Conservation (phyloP, 345 rosid species). For the Erucastrum elatum region DNA sequence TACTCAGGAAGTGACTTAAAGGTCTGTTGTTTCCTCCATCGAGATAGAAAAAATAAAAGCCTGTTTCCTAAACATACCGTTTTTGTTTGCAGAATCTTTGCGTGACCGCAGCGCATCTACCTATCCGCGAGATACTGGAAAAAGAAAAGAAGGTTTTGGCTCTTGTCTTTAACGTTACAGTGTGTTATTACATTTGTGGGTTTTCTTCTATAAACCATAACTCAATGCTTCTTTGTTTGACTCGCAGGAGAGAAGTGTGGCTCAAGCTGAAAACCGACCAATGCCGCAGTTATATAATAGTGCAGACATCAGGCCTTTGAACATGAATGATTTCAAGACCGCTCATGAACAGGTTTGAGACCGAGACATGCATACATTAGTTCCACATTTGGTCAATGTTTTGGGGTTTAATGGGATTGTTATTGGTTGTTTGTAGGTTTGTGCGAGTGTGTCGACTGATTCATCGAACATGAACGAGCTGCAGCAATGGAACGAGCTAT, state of each 20-base stretch:
- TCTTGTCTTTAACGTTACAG: not conserved
- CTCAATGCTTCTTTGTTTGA: not conserved
- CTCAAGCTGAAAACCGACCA: conserved; percentile 65
- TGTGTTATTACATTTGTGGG: not conserved
- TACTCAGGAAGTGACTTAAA: conserved; percentile 96
- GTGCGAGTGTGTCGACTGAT: conserved; percentile 98
- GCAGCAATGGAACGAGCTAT: conserved; percentile 90
- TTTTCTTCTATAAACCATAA: not conserved
- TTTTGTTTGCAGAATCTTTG: conserved; percentile 70
- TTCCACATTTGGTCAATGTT: not conserved
- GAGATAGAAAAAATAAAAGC: not conserved
- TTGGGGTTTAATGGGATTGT: not conserved
- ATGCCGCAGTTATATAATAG: conserved; percentile 64
- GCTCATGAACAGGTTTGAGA: conserved; percentile 90
- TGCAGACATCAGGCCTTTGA: conserved; percentile 67
- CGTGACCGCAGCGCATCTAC: conserved; percentile 92
- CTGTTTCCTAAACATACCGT: not conserved
- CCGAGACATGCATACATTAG: not conserved
- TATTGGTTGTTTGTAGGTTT: conserved; percentile 53
- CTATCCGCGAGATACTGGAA: conserved; percentile 83
- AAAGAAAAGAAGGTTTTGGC: conserved; percentile 85
- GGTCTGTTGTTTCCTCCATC: conserved; percentile 44
- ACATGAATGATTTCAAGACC: conserved; percentile 77
- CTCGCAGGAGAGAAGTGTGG: conserved; percentile 64
- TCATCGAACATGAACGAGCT: conserved; percentile 91